A percentile compares a stretch with the other conserved stretches of the same genome.
phyloP scores from a whole-genome alignment of 148 eudicot species.

The Rhododendron williamsianum region DNA sequence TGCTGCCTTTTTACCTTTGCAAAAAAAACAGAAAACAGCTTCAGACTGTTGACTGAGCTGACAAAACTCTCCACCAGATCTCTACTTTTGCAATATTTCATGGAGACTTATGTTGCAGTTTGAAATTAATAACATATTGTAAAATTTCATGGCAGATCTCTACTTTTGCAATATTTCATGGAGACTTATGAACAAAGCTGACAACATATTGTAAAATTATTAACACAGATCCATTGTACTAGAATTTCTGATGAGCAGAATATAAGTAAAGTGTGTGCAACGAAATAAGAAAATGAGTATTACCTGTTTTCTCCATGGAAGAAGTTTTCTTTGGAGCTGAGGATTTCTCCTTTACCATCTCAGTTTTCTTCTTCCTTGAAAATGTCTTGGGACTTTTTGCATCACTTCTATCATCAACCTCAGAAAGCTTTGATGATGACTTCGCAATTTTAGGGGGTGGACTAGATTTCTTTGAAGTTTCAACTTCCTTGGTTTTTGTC shows the following conservation, averaged over 20 bases:
- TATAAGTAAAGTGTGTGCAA: too few relatives aligned
- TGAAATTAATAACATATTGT: neutral
- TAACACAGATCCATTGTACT: neutral
- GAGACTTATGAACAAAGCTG: neutral
- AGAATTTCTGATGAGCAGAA: neutral
- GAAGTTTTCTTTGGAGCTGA: constrained; percentile 57
- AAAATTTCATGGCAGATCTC: neutral
- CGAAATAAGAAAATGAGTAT: neutral
- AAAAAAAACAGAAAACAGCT: neutral
- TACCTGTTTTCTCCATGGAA: constrained; percentile 58
- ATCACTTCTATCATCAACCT: constrained; percentile 27
- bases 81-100: neutral
- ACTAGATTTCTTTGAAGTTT: neutral
- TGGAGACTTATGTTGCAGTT: neutral
- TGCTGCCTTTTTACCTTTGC: constrained; percentile 51
- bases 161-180: neutral
- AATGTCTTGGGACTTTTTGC: constrained; percentile 50
- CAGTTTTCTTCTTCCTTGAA: constrained; percentile 68
- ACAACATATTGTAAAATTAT: neutral
- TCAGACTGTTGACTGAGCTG: neutral
- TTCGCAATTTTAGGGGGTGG: constrained; percentile 19
- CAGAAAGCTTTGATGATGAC: constrained; percentile 43
- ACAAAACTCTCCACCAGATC: neutral
- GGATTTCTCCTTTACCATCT: constrained; percentile 44
- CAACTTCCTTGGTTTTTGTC: neutral